These are phyloP conservation scores for Trichoderma virens DNA, from an alignment of 495 filamentous ascomycete species.

Conservation along the genomic window DNA sequence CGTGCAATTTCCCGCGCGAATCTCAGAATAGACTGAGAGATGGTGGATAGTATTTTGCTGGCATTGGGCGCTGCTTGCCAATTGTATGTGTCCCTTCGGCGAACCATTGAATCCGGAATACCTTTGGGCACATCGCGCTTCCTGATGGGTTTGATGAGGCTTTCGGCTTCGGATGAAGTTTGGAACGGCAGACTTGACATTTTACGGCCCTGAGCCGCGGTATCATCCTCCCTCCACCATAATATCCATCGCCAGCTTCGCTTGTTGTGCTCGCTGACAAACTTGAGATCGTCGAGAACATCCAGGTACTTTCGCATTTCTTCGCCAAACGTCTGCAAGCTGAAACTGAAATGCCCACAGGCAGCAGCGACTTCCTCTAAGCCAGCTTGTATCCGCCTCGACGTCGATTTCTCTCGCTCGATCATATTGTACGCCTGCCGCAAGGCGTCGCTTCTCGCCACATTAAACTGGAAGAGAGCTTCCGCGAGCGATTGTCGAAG, in stretches of 20 bases:
- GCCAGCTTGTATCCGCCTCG: slow-evolving; percentile 71
- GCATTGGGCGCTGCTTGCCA: slow-evolving; percentile 32
- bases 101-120: slow-evolving; percentile 37
- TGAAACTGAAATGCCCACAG: slow-evolving; percentile 91
- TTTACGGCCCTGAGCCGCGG: slow-evolving; percentile 24
- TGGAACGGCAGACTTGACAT: slow-evolving; percentile 40
- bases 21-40: slow-evolving; percentile 32
- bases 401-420: slow-evolving; percentile 54
- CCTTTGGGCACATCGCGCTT: slow-evolving; percentile 40
- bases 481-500: slow-evolving; percentile 70
- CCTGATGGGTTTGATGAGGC: slow-evolving; percentile 27
- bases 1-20: slow-evolving; percentile 34
- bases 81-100: slow-evolving; percentile 33
- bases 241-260: slow-evolving; percentile 81
- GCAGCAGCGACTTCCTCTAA: slow-evolving; percentile 94
- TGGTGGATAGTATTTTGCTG: slow-evolving; percentile 25
- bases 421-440: slow-evolving; percentile 69
- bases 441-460: slow-evolving; percentile 66
- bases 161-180: slow-evolving; percentile 28
- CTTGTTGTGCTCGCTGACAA: slow-evolving; percentile 49
- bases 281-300: slow-evolving; percentile 79
- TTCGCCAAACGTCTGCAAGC: slow-evolving; percentile 79
- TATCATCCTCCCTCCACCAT: slow-evolving; percentile 55
- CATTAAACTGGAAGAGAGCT: slow-evolving; percentile 69
- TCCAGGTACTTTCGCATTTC: slow-evolving; percentile 74